Conservation (phyloP, 1,284 basidiomycete genomes). For the Testicularia cyperi region DNA sequence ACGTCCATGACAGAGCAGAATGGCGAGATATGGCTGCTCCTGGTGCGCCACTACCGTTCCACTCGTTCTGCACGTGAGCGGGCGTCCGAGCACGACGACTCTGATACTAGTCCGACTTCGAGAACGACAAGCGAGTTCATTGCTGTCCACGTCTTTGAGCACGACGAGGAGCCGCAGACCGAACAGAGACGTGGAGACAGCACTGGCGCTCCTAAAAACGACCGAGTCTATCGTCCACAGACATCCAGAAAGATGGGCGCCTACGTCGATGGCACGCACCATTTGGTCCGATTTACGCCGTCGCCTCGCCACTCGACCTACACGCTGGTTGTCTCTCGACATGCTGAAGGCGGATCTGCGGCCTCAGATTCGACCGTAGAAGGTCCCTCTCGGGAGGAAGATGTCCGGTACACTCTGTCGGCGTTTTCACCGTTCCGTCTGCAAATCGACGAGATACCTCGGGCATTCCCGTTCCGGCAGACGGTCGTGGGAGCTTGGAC, state of each 20-base stretch:
- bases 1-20: neutral
- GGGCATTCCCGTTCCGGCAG: constrained; percentile 18
- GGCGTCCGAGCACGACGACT: neutral
- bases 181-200: constrained; percentile 12
- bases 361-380: constrained; percentile 1
- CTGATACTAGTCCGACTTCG: too few relatives aligned
- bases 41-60: constrained; percentile 71
- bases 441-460: constrained; percentile 26
- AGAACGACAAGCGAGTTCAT: constrained; percentile 67
- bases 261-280: constrained; percentile 77
- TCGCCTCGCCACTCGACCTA: constrained; percentile 12
- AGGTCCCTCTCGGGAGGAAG: too few relatives aligned
- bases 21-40: constrained; percentile 72
- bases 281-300: constrained; percentile 65
- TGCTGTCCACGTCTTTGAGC: constrained; percentile 67
- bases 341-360: constrained; percentile 31
- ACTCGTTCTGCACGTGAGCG: constrained; percentile 7
- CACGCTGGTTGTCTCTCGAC: constrained; percentile 43
- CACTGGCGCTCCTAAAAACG: neutral
- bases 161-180: constrained; percentile 7
- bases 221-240: too few relatives aligned
- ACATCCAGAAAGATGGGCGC: constrained; percentile 61
- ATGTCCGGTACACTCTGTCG: constrained; percentile 64
- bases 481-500: constrained; percentile 64
- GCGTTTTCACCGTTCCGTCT: constrained; percentile 63